phyloP scores from a whole-genome alignment of 495 filamentous ascomycete genomes.

The Podospora conica region DNA sequence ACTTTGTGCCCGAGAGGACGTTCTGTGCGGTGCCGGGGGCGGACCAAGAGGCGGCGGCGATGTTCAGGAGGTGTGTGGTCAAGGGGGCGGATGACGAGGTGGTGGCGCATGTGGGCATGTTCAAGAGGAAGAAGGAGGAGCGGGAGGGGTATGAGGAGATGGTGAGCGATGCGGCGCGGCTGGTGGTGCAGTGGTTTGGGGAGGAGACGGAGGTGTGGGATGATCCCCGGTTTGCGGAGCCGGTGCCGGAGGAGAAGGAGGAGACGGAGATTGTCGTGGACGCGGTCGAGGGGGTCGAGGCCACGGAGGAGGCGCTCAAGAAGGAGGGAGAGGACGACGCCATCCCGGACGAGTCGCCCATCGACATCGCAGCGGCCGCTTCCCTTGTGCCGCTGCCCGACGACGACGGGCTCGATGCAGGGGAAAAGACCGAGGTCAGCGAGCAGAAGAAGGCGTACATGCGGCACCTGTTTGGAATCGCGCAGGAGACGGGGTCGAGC shows the following conservation, averaged over 20 bases:
- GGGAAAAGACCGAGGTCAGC: conserved; percentile 7
- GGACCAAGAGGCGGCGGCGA: conserved; percentile 27
- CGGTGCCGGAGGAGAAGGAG: conserved; percentile 23
- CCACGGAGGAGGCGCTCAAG: conserved; percentile 6
- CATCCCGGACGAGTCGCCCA: conserved; percentile 38
- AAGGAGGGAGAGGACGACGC: conserved; percentile 14
- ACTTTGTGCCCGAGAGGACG: conserved; percentile 47
- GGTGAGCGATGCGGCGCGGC: conserved; percentile 55
- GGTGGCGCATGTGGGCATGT: conserved; percentile 79
- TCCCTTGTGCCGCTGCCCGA: conserved; percentile 38
- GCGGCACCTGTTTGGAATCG: conserved; percentile 42
- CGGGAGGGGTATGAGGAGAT: conserved; percentile 73
- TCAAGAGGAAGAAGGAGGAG: conserved; percentile 66
- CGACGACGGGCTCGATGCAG: conserved; percentile 25
- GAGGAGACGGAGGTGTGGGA: conserved; percentile 39
- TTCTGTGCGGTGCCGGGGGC: conserved; percentile 44
- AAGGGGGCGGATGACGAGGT: conserved; percentile 72
- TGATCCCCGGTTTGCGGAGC: conserved; percentile 34
- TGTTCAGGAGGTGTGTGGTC: conserved; percentile 62
- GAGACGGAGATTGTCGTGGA: conserved; percentile 35
- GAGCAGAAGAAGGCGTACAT: conserved; percentile 36
- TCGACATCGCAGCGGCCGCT: conserved; percentile 44
- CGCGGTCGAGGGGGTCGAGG: conserved; percentile 18
- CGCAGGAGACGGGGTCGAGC: conserved; percentile 36
- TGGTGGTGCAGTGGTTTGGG: conserved; percentile 49